Evolutionary conservation across 2,329 filamentous ascomycete species (phyloP).

Genomic region (Drechslerella coelobrocha): DNA sequence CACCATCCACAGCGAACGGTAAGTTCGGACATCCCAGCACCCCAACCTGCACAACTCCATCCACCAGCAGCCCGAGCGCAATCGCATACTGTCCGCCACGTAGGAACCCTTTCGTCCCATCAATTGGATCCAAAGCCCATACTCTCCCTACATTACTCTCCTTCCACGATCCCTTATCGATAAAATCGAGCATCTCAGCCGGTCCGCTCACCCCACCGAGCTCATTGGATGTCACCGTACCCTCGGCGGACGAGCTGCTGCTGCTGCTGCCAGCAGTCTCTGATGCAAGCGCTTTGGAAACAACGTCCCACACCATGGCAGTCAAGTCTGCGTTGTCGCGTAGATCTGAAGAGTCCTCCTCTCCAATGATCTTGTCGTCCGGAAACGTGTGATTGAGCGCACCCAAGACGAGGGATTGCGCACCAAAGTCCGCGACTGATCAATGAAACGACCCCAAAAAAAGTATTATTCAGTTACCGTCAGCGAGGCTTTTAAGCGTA

Average conservation of each 20-base stretch:
- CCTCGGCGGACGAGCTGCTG: neutral
- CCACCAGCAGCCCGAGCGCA: conserved; percentile 87
- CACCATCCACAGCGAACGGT: conserved; percentile 71
- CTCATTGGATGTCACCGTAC: conserved; percentile 60
- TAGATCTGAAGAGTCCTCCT: conserved; percentile 87
- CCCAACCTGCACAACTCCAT: conserved; percentile 91
- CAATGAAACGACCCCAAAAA: neutral
- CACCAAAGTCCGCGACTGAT: conserved; percentile 86
- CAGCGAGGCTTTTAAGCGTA: no score
- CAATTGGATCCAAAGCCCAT: conserved; percentile 97
- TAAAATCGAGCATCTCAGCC: conserved; percentile 71
- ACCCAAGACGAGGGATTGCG: conserved; percentile 92
- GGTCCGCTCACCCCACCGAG: conserved; percentile 70
- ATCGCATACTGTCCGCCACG: conserved; percentile 97
- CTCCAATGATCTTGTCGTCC: conserved; percentile 85
- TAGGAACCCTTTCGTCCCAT: conserved; percentile 96
- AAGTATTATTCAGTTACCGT: no score
- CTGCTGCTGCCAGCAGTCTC: neutral
- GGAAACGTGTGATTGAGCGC: conserved; percentile 91
- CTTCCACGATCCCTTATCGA: conserved; percentile 72
- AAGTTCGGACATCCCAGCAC: conserved; percentile 96
- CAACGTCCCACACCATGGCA: conserved; percentile 74
- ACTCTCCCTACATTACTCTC: conserved; percentile 79
- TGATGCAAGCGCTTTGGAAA: conserved; percentile 11
- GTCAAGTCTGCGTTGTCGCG: conserved; percentile 73